Evolutionary conservation across 2,329 filamentous ascomycete genomes (phyloP).

Genomic region (Talaromyces sp.): DNA sequence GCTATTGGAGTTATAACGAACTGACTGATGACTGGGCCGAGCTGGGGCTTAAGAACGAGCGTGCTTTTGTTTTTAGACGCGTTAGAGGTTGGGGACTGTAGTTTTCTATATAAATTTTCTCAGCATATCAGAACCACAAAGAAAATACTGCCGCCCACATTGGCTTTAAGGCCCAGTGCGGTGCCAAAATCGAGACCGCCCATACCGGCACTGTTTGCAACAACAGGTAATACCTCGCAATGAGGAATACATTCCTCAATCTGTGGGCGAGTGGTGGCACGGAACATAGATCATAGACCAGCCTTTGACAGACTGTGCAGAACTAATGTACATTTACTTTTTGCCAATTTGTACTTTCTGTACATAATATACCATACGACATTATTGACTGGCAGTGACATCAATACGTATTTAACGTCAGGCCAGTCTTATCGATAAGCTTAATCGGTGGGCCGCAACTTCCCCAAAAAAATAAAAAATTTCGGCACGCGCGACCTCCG

Average conservation of each 20-base stretch:
- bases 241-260: too few relatives aligned
- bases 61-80: conserved; percentile 55
- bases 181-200: too few relatives aligned
- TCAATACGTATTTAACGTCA: neutral
- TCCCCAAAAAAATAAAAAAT: neutral
- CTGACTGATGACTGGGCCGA: conserved; percentile 86
- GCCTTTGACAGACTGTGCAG: neutral
- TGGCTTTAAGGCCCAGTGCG: too few relatives aligned
- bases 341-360: neutral
- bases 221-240: too few relatives aligned
- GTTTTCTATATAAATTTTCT: neutral
- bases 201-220: too few relatives aligned
- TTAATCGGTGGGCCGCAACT: conserved; percentile 3
- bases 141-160: too few relatives aligned
- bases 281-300: neutral
- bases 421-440: conserved; percentile 11
- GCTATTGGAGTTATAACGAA: conserved; percentile 86
- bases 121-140: too few relatives aligned
- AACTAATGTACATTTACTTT: neutral
- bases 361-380: neutral
- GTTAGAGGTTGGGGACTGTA: conserved; percentile 55
- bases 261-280: too few relatives aligned
- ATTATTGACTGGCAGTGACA: neutral
- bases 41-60: conserved; percentile 63
- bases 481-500: neutral